Evolutionary conservation across 768 basidiomycete species (phyloP), one percentile per base, ranked within the genome.

Genomic region (Naematelia aurantialba): DNA sequence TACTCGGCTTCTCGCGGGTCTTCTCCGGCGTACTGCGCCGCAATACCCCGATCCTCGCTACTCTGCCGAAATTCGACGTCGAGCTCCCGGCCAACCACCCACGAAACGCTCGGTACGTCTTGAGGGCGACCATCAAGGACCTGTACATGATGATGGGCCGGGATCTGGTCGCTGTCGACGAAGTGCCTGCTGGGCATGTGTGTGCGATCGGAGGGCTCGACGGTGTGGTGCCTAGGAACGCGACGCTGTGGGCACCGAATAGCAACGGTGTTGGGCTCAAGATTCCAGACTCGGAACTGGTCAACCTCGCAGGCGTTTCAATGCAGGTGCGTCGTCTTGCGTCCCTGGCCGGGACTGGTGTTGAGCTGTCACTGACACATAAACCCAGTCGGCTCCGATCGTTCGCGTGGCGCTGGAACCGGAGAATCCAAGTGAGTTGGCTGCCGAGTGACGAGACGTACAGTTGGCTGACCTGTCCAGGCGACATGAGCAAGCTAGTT

Each of bases 61-160:
- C 94, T 21, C 80, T 98, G 24, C 96, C 96, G 5, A 97, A 94
- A 78, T 98, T 89, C 79, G 83, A 86, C 64, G 70, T 81, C 19
- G 59, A 82, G 1, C 78, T 89, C 17, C 60, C 62, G 5, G 85
- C 89, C 0, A 79, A 79, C 11, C 85, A 92, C 68, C 83, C 86
- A 5, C 72, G 77, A 29, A 98, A 98, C 77, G 78, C 75, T 13
- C 84, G 83, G 61, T 83, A 88, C 69, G 66, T 92, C 45, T 72
- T 67, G 2, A 78, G 80, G 8, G 81, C 86, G 22, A 81, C 79
- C n/a, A 84, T 93, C 13, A 83, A 85, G 58, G 86, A 85, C 4
- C 77, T 99, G 52, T 99, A 97, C 76, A 83, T 88, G 50, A 97
- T 99, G 91, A 98, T 99, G 96, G 96, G 96, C 2, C 80, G 90